Evolutionary conservation across 164 flowering plant species (phyloP).

Genomic region (Houttuynia cordata): DNA sequence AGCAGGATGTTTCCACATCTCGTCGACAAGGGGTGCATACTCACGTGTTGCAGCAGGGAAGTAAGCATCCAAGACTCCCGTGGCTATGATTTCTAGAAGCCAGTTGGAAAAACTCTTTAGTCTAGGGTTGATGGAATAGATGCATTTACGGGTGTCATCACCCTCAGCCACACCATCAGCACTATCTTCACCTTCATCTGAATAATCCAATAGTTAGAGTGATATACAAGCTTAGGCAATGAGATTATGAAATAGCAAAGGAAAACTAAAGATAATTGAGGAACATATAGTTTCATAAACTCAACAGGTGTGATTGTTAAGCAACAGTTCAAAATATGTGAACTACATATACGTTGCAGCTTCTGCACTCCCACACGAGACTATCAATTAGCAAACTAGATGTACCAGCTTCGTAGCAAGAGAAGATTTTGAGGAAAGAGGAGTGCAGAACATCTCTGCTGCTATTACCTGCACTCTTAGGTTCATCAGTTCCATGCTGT

Average conservation of each 20-base stretch:
- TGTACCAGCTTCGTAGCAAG: not conserved
- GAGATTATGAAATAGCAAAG: not conserved
- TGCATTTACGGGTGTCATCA: conserved; percentile 27
- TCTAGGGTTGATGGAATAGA: conserved; percentile 80
- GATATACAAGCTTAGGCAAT: not conserved
- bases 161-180: conserved; percentile 21
- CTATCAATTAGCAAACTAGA: not conserved
- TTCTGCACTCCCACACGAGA: not conserved
- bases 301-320: too few relatives aligned
- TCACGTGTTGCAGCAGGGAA: conserved; percentile 99
- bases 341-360: not conserved
- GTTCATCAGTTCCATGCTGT: conserved; percentile 17
- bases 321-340: not conserved
- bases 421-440: not conserved
- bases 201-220: not conserved
- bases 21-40: conserved; percentile 96
- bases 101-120: conserved; percentile 95
- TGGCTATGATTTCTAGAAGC: conserved; percentile 96
- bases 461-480: conserved; percentile 35
- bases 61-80: conserved; percentile 93
- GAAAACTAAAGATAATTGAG: too few relatives aligned
- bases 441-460: not conserved
- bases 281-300: too few relatives aligned
- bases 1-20: conserved; percentile 94
- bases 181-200: conserved; percentile 29